Evolutionary conservation across 331 rosid species (phyloP), one percentile per base, ranked within the genome.

Genomic region (Quercus lobata): DNA sequence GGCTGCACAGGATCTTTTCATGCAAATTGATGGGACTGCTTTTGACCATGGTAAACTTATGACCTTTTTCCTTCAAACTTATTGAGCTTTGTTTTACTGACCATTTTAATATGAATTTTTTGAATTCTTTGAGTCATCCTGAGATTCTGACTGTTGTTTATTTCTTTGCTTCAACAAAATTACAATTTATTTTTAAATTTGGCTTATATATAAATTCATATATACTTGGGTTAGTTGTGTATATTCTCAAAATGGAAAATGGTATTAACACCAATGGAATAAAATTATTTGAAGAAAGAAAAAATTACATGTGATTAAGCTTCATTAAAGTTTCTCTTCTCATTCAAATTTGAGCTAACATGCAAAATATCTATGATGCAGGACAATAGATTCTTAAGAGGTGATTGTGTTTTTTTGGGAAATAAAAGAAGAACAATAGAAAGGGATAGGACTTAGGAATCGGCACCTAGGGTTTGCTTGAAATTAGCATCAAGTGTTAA

Each of bases 1-100:
- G 87, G 93, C 98, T 76, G 93, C 97, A 57, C 86, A 97, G 46
- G 97, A 94, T 73, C 87, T 94, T 76, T 94, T 82, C 81, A 86
- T 70, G 88, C 93, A 91, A 90, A 88, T 94, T 81, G 98, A 91
- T 78, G 97, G 92, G 79, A 83, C 81, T 76, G 77, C 86, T 62
- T 84, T 69, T 58, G 81, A 75, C 62, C 76, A 76, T 83, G 96
- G 97, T 94, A 84, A 63, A 75, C 83, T 70, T 55, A 76, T 76
- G 37, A 68, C 75, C 57, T 63, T 49, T 54, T 34, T 78, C 71
- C 71, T 72, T 57, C 21, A 34, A 35, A 66, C 57, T 78, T 57
- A 41, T 18, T 24, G 70, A n/a, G 69, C 37, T 77, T 78, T 57
- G 49, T 57, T 82, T 76, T 74, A 5, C 66, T 70, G 30, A 61